Base-by-base conservation (phyloP, 306 rosid species). In the Astragalus glycyphyllos region DNA sequence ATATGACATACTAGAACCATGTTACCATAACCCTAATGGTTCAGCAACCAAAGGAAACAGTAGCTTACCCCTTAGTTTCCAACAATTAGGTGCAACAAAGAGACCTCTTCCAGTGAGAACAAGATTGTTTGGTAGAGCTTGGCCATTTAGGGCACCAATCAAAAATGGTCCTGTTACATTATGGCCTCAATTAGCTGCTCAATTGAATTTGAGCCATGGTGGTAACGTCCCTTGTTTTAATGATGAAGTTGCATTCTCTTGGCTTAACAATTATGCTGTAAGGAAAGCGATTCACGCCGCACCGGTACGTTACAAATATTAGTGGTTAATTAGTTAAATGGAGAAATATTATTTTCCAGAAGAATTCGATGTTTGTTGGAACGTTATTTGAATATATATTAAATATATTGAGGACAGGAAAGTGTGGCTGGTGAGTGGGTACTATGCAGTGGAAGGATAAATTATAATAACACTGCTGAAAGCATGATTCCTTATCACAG, bases 401-500 rank as follows among this genome's bases (percentile, higher is more conserved):
- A 26, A 26, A 23, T 23, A 23, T 23, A 23, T 23, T 26, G 31
- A 26, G 31, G 57, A 35, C 62, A 90, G 97, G 78, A 74, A 83
- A 84, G 51, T 14, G 88, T 80, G 37, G 58, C 77, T 8, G 91
- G 90, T 61, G 9, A 14, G 1, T 88, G 97, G 97, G 86, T 65
- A 57, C 31, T 91, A 74, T 91, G 97, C 56, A 79, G 87, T 2
- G n/a, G 0, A 10, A 88, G 78, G 62, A 69, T 91, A 76, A 0
- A 0, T 0, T 86, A 76, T 13, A 0, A 0, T 4, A 84, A 74
- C 50, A 44, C 84, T 74, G 85, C 85, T 59, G 97, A 90, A 77
- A 83, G 95, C 79, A 85, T 88, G 92, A 86, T 91, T 46, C 91
- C 92, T 50, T 91, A 85, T 87, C 97, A 88, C 65, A 61, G 4